Base-by-base conservation (phyloP, 2,329 filamentous ascomycete genomes). In the Colletotrichum somersetense region DNA sequence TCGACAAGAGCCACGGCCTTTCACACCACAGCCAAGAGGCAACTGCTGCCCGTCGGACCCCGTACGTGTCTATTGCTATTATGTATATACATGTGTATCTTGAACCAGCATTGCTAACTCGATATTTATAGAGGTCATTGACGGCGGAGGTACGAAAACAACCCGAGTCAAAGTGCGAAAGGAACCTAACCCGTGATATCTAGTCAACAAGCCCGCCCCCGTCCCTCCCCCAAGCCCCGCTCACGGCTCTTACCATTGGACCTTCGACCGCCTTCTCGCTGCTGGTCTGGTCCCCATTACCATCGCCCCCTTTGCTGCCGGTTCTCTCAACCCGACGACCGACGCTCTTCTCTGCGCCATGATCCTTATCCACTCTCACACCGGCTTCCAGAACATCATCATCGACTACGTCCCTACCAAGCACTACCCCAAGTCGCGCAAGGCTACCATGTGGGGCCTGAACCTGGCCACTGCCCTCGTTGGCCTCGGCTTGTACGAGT, bases 211-310 rank as follows among this genome's bases (percentile, higher is more conserved):
- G 79, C 90, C 96, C 67, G 93, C 89, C 42, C 90, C 89, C 50
- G 83, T 97, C 33, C 95, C 95, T 57, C 81, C 89, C 30, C 84
- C 93, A 65, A 90, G 89, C 77, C 91, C 96, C 53, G 86, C 91
- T 67, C 94, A 99, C 85, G 96, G 96, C 78, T 97, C 93, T 83
- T 99, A 98, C 87, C 96, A 99, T 89, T 99, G 96, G 96, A 93
- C 93, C 73, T 97, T 97, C 79, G 96, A 99, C 88, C 95, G 94
- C 80, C 81, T 94, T 68, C 85, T 98, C 77, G 92, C 94, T 69
- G 92, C 90, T 69, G 92, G 91, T 67, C 90, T 99, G 74, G 86
- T 99, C 74, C 97, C 96, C 62, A 87, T 99, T 75, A 94, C 92
- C 74, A 87, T 98, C 76, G 92, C 95, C 50, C 96, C 96, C 74